Percentiles rank a stretch among this genome's conserved stretches.
phyloP scores from a whole-genome alignment of 1,284 basidiomycete genomes.

The Puccinia sorghi region DNA sequence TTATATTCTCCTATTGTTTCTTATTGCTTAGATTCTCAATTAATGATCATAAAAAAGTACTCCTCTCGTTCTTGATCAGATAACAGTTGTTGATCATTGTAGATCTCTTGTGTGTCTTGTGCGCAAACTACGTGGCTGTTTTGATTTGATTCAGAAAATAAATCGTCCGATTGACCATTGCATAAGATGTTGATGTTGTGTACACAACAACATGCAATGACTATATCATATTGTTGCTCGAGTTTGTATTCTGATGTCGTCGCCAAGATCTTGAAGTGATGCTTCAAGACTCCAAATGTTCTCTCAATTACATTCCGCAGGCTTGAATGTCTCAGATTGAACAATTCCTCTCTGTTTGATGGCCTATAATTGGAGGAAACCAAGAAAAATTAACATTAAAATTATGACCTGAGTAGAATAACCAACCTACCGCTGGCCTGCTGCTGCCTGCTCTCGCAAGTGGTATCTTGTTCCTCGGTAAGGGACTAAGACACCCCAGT shows the following conservation, averaged over 20 bases:
- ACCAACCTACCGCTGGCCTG: too few relatives aligned
- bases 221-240: too few relatives aligned
- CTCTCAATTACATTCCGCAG: too few relatives aligned
- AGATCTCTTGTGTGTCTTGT: not conserved
- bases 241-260: too few relatives aligned
- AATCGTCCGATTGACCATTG: not conserved
- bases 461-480: slow-evolving; percentile 54
- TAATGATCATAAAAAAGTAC: too few relatives aligned
- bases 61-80: not conserved
- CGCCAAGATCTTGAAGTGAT: too few relatives aligned
- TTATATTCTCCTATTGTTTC: too few relatives aligned
- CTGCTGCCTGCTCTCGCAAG: slow-evolving; percentile 51
- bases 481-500: slow-evolving; percentile 53
- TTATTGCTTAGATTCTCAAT: too few relatives aligned
- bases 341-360: slow-evolving; percentile 49
- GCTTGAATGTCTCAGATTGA: slow-evolving; percentile 35
- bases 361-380: not conserved
- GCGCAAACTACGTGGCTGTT: too few relatives aligned
- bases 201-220: not conserved
- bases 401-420: not conserved
- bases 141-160: not conserved
- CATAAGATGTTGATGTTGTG: slow-evolving; percentile 1
- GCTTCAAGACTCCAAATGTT: too few relatives aligned
- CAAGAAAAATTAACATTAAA: not conserved
- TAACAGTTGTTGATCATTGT: not conserved